Base-by-base conservation (phyloP, 2,329 filamentous ascomycete species). In the Diplodia seriata region DNA sequence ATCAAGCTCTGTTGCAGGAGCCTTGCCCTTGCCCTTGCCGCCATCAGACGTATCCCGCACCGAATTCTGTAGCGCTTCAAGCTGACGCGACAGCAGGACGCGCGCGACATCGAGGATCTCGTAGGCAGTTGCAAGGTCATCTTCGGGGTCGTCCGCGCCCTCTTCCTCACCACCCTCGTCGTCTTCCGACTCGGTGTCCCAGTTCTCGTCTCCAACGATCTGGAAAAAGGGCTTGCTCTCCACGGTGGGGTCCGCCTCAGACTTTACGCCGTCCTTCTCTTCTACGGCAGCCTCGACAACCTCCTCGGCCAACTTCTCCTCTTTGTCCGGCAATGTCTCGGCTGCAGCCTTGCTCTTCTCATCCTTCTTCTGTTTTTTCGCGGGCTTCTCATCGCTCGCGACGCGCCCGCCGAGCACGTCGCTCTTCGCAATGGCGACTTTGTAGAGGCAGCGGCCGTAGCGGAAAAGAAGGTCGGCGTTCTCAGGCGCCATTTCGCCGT, bases 381-480 rank as follows among this genome's bases (percentile, higher is more conserved):
- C 65, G 4, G 73, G 70, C 72, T 80, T 89, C 80, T 75, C 85
- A 78, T 84, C 82, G 54, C 85, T 84, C 2, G 87, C 85, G 23
- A 94, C 91, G 75, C 91, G 91, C 40, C 91, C 92, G 68, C 95
- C 95, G 43, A 99, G 85, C 29, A 99, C 94, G 76, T 98, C 94
- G 76, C 93, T 97, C 80, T 97, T 97, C 78, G 89, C 90, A 78
- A 98, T 91, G 36, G 94, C 95, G 69, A 98, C 91, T 78, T 94
- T 94, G 85, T 97, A 98, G 23, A 99, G 83, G 68, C 93, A 93
- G 76, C 94, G 92, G 15, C 95, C 95, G 80, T 99, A 99, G 71
- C 93, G 87, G 79, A 97, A 99, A 23, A 98, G 87, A 56, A 99
- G 87, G 77, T 98, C 94, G 62, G 94, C 94, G 74, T 99, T 99